Conservation (phyloP, 306 rosid genomes). For the Cicer yamashitae region DNA sequence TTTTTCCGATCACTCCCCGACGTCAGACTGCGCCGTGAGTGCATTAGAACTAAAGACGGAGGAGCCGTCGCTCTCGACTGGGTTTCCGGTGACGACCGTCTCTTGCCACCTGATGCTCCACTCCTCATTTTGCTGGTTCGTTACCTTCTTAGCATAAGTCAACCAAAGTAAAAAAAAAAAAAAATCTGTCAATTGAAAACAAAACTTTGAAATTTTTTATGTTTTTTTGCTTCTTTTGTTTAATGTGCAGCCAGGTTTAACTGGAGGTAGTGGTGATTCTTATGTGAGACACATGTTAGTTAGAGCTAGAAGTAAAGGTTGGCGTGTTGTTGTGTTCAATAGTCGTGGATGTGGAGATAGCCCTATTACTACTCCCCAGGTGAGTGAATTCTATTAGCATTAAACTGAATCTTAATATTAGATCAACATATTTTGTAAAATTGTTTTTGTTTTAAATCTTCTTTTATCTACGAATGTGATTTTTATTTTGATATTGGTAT, state of each 20-base stretch:
- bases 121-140: slow-evolving; percentile 81
- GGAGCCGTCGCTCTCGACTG: slow-evolving; percentile 89
- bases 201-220: background rate
- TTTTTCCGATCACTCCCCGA: slow-evolving; percentile 68
- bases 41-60: slow-evolving; percentile 65
- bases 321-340: slow-evolving; percentile 91
- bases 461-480: too few relatives aligned
- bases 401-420: background rate
- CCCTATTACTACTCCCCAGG: slow-evolving; percentile 96
- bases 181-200: background rate
- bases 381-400: background rate
- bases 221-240: background rate
- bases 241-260: slow-evolving; percentile 86
- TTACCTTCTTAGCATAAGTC: background rate
- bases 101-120: slow-evolving; percentile 62
- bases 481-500: too few relatives aligned
- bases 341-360: slow-evolving; percentile 90
- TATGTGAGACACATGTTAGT: slow-evolving; percentile 85
- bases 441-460: too few relatives aligned
- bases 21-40: slow-evolving; percentile 73
- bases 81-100: slow-evolving; percentile 69
- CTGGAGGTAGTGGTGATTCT: slow-evolving; percentile 84
- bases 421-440: too few relatives aligned
- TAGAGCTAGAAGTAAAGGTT: slow-evolving; percentile 74
- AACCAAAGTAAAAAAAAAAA: background rate